Percentiles rank a stretch among this genome's conserved stretches.
Conservation (phyloP, 73 alveolate genomes). For the Effrenium voratum region DNA sequence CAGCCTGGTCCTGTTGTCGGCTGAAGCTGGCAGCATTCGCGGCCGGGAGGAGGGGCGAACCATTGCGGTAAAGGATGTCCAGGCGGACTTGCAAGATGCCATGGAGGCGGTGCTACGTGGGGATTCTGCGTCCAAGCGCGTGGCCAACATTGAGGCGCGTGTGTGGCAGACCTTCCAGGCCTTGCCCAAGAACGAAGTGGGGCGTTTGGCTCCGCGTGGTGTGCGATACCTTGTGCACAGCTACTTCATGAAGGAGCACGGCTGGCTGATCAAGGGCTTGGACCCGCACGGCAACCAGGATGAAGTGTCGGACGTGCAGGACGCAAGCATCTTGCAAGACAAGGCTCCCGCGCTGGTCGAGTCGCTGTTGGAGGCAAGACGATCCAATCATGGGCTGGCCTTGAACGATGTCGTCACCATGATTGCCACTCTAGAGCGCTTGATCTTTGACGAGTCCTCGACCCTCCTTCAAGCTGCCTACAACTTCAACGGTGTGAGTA, state of each 20-base stretch:
- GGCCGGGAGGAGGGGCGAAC: slow-evolving; percentile 40
- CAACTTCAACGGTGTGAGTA: slow-evolving; percentile 33
- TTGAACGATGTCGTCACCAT: slow-evolving; percentile 49
- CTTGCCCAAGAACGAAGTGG: slow-evolving; percentile 67
- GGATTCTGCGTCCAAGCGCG: slow-evolving; percentile 29
- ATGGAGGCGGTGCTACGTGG: slow-evolving; percentile 31
- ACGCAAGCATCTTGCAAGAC: slow-evolving; percentile 84
- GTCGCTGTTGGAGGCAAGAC: slow-evolving; percentile 69
- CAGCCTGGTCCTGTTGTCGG: not conserved
- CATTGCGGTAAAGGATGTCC: slow-evolving; percentile 45
- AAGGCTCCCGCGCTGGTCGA: slow-evolving; percentile 87
- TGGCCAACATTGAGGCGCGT: slow-evolving; percentile 34
- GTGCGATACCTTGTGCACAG: slow-evolving; percentile 89
- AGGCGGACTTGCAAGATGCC: slow-evolving; percentile 61
- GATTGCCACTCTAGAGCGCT: slow-evolving; percentile 58
- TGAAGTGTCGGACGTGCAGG: slow-evolving; percentile 56
- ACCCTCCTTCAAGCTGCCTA: slow-evolving; percentile 55
- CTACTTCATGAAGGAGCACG: slow-evolving; percentile 92
- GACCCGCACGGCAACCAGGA: slow-evolving; percentile 73
- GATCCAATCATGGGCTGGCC: slow-evolving; percentile 59
- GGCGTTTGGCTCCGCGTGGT: slow-evolving; percentile 41
- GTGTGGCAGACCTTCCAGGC: slow-evolving; percentile 89
- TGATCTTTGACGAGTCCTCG: slow-evolving; percentile 75
- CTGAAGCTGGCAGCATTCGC: slow-evolving; percentile 28
- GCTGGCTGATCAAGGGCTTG: slow-evolving; percentile 83